These are phyloP conservation scores for Xylariomycetidae sp. DNA, from an alignment of 2,329 filamentous ascomycete species.

Conservation along the genomic window DNA sequence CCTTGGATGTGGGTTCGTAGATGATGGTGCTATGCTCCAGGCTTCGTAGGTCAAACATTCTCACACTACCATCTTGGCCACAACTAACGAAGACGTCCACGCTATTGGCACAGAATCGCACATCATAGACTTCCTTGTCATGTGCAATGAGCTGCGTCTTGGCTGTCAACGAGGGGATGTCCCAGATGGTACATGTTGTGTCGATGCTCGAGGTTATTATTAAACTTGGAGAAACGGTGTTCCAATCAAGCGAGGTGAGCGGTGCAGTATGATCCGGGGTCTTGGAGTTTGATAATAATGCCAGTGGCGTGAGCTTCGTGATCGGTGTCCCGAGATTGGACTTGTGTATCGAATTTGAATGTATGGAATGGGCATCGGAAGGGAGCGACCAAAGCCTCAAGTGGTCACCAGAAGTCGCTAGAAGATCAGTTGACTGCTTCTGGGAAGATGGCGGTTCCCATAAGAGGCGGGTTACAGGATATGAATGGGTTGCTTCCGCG, in stretches of 20 bases:
- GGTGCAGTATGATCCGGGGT: slow-evolving; percentile 97
- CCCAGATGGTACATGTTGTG: slow-evolving; percentile 99
- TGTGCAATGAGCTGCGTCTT: slow-evolving; percentile 98
- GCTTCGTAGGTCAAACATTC: slow-evolving; percentile 97
- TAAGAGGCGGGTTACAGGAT: slow-evolving; percentile 88
- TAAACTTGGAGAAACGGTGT: slow-evolving; percentile 89
- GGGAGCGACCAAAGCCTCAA: slow-evolving; percentile 91
- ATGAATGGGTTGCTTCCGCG: slow-evolving; percentile 95
- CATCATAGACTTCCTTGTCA: slow-evolving; percentile 98
- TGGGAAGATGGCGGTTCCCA: slow-evolving; percentile 96
- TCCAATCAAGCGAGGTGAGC: slow-evolving; percentile 96
- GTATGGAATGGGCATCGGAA: slow-evolving; percentile 52
- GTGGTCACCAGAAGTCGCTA: slow-evolving; percentile 94
- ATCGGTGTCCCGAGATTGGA: slow-evolving; percentile 53
- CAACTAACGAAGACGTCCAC: slow-evolving; percentile 99
- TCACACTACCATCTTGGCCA: slow-evolving; percentile 92
- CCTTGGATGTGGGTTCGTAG: slow-evolving; percentile 92
- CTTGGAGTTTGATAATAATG: slow-evolving; percentile 93
- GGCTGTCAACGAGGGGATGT: slow-evolving; percentile 93
- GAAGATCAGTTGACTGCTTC: slow-evolving; percentile 90
- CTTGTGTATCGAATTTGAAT: slow-evolving; percentile 65
- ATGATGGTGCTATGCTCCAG: slow-evolving; percentile 98
- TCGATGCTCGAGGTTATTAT: slow-evolving; percentile 99
- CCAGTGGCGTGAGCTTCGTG: slow-evolving; percentile 85
- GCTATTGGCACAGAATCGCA: slow-evolving; percentile 94